A percentile compares a stretch with the other conserved stretches of the same genome.
phyloP scores from a whole-genome alignment of 2,329 filamentous ascomycete genomes.

The Phaeosphaeriaceae sp. region DNA sequence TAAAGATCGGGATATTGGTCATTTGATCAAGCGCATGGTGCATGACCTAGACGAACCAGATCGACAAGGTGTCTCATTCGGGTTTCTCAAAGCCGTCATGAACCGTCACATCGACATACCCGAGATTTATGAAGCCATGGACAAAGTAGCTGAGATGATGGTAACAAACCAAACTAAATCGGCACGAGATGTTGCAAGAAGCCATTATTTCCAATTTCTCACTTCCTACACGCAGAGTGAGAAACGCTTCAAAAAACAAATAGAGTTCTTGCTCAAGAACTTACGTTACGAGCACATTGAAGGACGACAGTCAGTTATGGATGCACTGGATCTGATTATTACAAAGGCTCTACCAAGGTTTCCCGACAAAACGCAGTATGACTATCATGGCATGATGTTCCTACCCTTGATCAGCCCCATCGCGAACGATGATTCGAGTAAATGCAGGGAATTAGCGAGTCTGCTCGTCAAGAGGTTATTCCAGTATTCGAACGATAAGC shows the following conservation, averaged over 20 bases:
- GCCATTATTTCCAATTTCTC: conserved; percentile 92
- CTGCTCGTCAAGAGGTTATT: conserved; percentile 83
- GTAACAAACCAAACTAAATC: conserved; percentile 92
- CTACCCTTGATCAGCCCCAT: conserved; percentile 84
- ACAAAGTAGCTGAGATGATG: conserved; percentile 85
- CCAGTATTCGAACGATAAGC: conserved; percentile 75
- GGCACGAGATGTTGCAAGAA: conserved; percentile 84
- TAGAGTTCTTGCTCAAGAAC: conserved; percentile 88
- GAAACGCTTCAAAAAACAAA: conserved; percentile 85
- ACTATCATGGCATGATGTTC: conserved; percentile 82
- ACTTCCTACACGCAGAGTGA: conserved; percentile 94
- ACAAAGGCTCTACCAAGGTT: conserved; percentile 67
- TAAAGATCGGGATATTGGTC: conserved; percentile 81
- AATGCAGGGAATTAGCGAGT: conserved; percentile 82
- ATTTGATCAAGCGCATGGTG: conserved; percentile 80
- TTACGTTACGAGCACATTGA: conserved; percentile 88
- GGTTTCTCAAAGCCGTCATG: conserved; percentile 87
- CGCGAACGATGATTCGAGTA: conserved; percentile 84
- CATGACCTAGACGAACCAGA: conserved; percentile 92
- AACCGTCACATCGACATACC: conserved; percentile 85
- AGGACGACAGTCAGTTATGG: conserved; percentile 90
- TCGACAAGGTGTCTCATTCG: conserved; percentile 91
- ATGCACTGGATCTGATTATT: conserved; percentile 84
- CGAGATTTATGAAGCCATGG: conserved; percentile 87
- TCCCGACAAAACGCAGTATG: conserved; percentile 75